Evolutionary conservation across 2,329 filamentous ascomycete genomes (phyloP).

Genomic region (Aplosporella prunicola): DNA sequence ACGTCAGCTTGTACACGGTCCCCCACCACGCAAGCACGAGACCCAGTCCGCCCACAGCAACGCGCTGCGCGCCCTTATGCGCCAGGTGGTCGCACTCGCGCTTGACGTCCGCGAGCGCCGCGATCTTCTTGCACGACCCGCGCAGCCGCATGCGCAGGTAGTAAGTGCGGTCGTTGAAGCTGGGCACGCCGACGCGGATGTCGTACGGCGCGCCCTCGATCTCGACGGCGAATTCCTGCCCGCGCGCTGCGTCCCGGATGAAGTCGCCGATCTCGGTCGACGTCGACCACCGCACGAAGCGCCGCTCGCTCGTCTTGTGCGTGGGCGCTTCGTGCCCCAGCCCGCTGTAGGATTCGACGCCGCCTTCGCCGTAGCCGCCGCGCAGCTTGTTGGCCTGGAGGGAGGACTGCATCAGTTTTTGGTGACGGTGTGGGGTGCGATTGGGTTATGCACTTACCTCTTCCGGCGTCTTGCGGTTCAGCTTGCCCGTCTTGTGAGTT

Average conservation of each 20-base stretch:
- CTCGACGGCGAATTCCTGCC: constrained; percentile 73
- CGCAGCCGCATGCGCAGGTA: constrained; percentile 71
- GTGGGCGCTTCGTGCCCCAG: constrained; percentile 50
- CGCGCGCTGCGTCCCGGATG: constrained; percentile 77
- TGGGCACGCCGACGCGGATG: constrained; percentile 72
- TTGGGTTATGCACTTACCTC: neutral
- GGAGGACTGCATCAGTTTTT: constrained; percentile 20
- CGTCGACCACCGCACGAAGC: constrained; percentile 79
- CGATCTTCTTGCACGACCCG: constrained; percentile 60
- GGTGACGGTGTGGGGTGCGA: constrained; percentile 13
- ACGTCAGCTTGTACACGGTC: constrained; percentile 60
- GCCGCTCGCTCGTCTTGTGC: constrained; percentile 38
- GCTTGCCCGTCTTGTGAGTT: constrained; percentile 36
- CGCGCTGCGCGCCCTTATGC: constrained; percentile 64
- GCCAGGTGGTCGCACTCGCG: constrained; percentile 71
- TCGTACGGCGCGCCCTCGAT: constrained; percentile 62
- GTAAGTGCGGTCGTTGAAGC: constrained; percentile 82
- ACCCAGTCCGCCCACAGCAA: constrained; percentile 72
- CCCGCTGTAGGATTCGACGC: constrained; percentile 62
- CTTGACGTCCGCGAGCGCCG: constrained; percentile 63
- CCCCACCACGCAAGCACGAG: constrained; percentile 71
- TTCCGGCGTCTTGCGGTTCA: constrained; percentile 15
- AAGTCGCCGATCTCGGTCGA: constrained; percentile 91
- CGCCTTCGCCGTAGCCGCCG: constrained; percentile 44
- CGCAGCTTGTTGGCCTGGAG: constrained; percentile 32